Base-by-base conservation (phyloP, 306 rosid species). In the Lathyrus oleraceus region DNA sequence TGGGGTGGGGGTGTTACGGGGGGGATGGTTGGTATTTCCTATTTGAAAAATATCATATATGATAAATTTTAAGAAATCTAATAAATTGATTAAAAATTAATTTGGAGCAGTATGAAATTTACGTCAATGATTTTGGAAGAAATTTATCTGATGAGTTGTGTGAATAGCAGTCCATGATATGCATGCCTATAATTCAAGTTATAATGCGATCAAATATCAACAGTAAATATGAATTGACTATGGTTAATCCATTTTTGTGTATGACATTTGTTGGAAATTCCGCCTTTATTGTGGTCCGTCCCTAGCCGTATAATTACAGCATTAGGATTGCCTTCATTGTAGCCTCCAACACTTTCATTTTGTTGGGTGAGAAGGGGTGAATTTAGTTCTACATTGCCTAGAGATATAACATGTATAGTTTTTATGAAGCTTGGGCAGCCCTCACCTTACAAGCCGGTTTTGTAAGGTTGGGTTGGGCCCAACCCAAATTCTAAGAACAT, bases 21-120 rank as follows among this genome's bases (percentile, higher is more conserved):
- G 21, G 11, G 30, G n/a, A 59, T 38, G 6, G 19, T 45, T 36
- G 16, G 43, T 58, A n/a, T 65, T 53, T 65, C 59, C 47, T 53
- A 65, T 75, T 60, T 56, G 21, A 36, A 56, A 39, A 58, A 67
- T 57, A 62, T 61, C 39, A 10, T 43, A 10, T 57, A 12, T 5
- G 10, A 36, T 58, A 20, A 48, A 42, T 35, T 51, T 23, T 15
- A 25, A 36, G 54, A 13, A 44, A 57, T 59, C 27, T 67, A 65
- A 32, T 35, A 19, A 43, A 44, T 45, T 42, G 4, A 9, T 44
- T 75, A 38, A 58, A 44, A 66, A 27, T 42, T 32, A 57, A 10
- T 47, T 45, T 45, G 6, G 25, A 25, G 38, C 27, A 60, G 25
- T 68, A 58, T 68, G 58, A 68, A 68, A 49, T 68, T 66, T 67